phyloP scores from a whole-genome alignment of 495 filamentous ascomycete species.

The Xylaria curta region DNA sequence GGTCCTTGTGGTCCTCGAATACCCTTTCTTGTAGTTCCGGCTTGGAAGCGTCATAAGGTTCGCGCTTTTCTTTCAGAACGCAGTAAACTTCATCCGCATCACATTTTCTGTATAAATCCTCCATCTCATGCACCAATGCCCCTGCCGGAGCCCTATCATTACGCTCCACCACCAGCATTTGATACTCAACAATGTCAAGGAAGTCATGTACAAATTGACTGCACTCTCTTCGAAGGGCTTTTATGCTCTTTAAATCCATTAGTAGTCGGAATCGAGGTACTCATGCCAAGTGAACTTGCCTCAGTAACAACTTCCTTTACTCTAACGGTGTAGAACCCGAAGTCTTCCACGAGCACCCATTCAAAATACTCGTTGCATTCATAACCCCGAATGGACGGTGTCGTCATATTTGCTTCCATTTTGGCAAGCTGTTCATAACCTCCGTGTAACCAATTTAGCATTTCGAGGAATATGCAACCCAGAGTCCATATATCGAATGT shows the following conservation, averaged over 20 bases:
- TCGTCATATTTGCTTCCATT: not conserved
- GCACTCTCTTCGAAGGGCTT: not conserved
- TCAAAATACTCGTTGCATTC: not conserved
- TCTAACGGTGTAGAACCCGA: not conserved
- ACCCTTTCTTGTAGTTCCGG: not conserved
- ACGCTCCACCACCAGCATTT: not conserved
- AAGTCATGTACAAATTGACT: slow-evolving; percentile 8
- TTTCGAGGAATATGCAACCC: not conserved
- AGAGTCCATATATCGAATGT: slow-evolving; percentile 1
- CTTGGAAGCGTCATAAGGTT: not conserved
- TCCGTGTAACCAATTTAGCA: not conserved
- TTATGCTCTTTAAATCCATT: not conserved
- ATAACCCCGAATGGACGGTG: not conserved
- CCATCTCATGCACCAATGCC: not conserved
- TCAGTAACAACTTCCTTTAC: not conserved
- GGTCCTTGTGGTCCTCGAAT: not conserved
- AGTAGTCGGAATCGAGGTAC: not conserved
- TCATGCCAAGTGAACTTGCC: not conserved
- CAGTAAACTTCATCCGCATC: not conserved
- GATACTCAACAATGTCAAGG: not conserved
- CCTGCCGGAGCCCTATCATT: not conserved
- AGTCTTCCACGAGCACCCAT: not conserved
- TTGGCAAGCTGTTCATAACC: not conserved
- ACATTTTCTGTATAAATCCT: not conserved
- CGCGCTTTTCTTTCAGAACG: not conserved